Evolutionary conservation across 257 asterid genomes (phyloP), one percentile per base, ranked within the genome.

Genomic region (Solanum rostratum): DNA sequence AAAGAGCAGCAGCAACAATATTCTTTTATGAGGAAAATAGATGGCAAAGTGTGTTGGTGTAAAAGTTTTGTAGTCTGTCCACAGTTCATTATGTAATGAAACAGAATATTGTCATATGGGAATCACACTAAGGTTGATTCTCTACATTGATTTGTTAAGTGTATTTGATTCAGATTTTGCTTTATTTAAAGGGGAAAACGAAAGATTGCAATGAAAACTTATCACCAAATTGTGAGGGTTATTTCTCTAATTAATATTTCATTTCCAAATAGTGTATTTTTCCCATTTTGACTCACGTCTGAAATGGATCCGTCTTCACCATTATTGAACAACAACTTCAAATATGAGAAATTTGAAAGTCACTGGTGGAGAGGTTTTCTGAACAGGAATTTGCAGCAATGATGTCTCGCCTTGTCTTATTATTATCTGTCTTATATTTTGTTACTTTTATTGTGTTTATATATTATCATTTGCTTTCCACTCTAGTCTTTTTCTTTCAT

Each of bases 1-100:
- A 50, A 78, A 78, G 82, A 50, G 63, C 45, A 78, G 63, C 45
- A 50, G 46, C 90, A 69, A 83, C 90, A 76, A 84, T 87, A 86
- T 87, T 90, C 84, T 78, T 91, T 88, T 78, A 89, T 50, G 84
- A 91, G 84, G 83, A 88, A 76, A 24, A 84, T 45, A n/a, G 80
- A 19, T 53, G n/a, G 50, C 54, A 57, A 30, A 52, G 79, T 18
- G 85, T 62, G 33, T 62, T 68, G 85, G 85, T 68, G 85, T 70
- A 39, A 18, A 83, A 68, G 62, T 65, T 30, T 30, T 68, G 76
- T 82, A 24, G 27, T 45, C 37, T 78, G 10, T 78, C 45, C 43
- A 78, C 39, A 49, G 50, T 78, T 78, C 63, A 78, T 27, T 16
- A 49, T 78, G 82, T 78, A 78, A 78, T 78, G 82, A 76, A 49